Evolutionary conservation across 805 yeast species (phyloP), one percentile per base, ranked within the genome.

Genomic region (Candida caryicola): DNA sequence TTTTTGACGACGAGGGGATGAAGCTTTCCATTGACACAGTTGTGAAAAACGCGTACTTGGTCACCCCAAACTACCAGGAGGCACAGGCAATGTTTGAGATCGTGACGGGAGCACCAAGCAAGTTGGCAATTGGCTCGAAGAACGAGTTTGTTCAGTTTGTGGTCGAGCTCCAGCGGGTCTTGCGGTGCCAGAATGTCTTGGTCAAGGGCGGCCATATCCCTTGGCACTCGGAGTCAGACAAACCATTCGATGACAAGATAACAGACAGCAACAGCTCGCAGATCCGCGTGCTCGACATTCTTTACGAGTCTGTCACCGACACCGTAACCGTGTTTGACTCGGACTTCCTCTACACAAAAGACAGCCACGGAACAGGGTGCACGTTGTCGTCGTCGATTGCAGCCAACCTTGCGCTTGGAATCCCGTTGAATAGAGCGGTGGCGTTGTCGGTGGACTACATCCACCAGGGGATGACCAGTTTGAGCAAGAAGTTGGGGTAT

Each of bases 361-460:
- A 82, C 51, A 79, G 86, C 1, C 96, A 89, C 57, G 96, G 96
- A 9, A 86, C 96, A 3, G 96, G 96, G 1, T 89, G 96, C 60
- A 85, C 96, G 0, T 66, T 89, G 35, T 79, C 95, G 0, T 81
- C 95, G 0, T 73, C 95, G 0, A 82, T 89, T 45, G 81, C 93
- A 0, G 79, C 93, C 2, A 78, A 84, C 48, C 49, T 87, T 17
- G 90, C 95, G 3, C 68, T 68, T 25, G 82, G 81, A 0, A 46
- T 54, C 25, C 23, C 64, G 0, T 51, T 85, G 6, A 45, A 49
- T 2, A 69, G 67, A 2, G 67, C 95, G 0, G 74, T 85, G 5
- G 68, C 69, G 6, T 62, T 71, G 15, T 77, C 83, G 0, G 74
- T 86, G 33, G 74, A 74, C 45, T 89, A 77, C 52, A 80, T 87